Percentiles rank a stretch among this genome's conserved stretches.
These are phyloP conservation scores for Inga oerstediana DNA, from an alignment of 306 rosid species.

Conservation along the genomic window DNA sequence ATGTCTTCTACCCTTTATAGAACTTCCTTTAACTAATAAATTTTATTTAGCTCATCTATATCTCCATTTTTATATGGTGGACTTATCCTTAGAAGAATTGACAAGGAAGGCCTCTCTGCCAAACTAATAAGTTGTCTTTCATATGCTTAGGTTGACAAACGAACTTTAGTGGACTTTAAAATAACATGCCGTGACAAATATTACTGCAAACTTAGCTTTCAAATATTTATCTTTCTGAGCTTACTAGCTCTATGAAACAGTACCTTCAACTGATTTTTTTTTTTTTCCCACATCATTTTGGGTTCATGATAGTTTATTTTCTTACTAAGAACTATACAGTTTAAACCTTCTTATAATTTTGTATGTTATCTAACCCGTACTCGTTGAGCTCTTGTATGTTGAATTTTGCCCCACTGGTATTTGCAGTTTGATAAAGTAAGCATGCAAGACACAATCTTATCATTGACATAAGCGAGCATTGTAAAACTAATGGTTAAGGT, in stretches of 20 bases:
- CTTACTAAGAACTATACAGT: neutral
- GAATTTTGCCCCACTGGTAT: neutral
- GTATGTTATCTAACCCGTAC: neutral
- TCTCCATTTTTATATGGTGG: slow-evolving; percentile 10
- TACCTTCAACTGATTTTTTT: neutral
- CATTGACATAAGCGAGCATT: neutral
- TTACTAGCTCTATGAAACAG: slow-evolving; percentile 18
- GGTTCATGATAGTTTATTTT: neutral
- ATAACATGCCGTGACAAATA: neutral
- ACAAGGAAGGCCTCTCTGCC: slow-evolving; percentile 7
- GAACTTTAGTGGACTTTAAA: neutral
- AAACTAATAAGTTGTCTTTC: neutral
- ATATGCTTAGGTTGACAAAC: neutral
- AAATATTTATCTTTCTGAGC: neutral
- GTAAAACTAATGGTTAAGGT: neutral
- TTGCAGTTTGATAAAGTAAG: slow-evolving; percentile 2
- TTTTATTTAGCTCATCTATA: slow-evolving; percentile 21
- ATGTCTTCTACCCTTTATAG: neutral
- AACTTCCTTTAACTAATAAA: neutral
- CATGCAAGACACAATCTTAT: neutral
- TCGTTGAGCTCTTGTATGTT: neutral
- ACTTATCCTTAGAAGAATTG: neutral
- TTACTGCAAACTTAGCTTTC: neutral
- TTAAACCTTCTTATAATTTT: neutral
- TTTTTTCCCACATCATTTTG: neutral